Base-by-base conservation (phyloP, 805 yeast species). In the Metschnikowia henanensis region DNA sequence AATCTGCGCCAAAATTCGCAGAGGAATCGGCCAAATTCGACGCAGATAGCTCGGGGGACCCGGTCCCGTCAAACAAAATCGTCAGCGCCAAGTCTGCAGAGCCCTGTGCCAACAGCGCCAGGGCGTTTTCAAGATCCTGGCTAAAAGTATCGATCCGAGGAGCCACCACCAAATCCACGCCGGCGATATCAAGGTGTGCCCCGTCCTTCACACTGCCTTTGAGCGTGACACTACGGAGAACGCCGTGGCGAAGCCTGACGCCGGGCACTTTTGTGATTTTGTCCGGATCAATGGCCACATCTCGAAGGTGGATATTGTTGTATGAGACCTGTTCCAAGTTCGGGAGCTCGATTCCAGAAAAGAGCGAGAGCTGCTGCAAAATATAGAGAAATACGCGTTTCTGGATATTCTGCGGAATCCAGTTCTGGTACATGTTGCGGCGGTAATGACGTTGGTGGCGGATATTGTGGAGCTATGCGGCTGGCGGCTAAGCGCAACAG, bases 321-420 rank as follows among this genome's bases (percentile, higher is more conserved):
- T 87, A 66, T 5, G 95, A 83, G 0, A 91, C 89, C 56, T 70
- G 72, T 47, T 89, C 94, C 41, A 91, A 62, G 58, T 89, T 85
- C 16, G 89, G 84, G 16, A 89, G 70, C 61, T 90, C 95, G 18
- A 90, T 77, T 52, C 84, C 86, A 1, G 96, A 85, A 57, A 91
- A 87, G 32, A 91, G 66, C 13, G 91, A 81, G 34, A 90, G 77
- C 62, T 88, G 92, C 59, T 86, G 87, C 20, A 91, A 75, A 4
- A 90, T 79, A 62, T 88, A 89, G 33, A 86, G 79, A 33, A 91
- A 76, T 30, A 90, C 76, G 54, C 95, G 72, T 65, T 87, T 85
- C 57, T 90, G 96, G 32, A 91, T 73, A 63, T 85, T 87, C 61
- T 84, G 92, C 6, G 95, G 92, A 62, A 87, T 75, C 95, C 96